Conservation (phyloP, 2,329 filamentous ascomycete species). For the Colletotrichum truncatum region DNA sequence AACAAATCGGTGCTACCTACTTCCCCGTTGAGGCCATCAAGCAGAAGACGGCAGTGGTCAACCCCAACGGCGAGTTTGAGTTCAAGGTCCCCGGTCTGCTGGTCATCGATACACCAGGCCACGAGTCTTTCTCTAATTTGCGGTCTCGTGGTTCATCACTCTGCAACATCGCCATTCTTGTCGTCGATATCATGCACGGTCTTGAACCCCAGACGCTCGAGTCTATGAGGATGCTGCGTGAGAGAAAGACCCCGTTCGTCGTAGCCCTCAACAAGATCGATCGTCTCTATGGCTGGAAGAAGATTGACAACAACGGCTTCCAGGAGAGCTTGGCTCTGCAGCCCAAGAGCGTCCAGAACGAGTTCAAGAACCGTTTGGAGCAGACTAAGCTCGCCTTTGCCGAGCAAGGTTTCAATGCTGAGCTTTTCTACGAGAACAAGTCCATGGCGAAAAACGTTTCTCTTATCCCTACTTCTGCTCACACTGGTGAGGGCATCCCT, state of each 20-base stretch:
- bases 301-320: slow-evolving; percentile 98
- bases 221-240: slow-evolving; percentile 93
- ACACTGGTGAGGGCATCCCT: slow-evolving; percentile 98
- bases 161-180: slow-evolving; percentile 98
- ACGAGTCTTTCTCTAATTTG: slow-evolving; percentile 99
- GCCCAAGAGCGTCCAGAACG: slow-evolving; percentile 91
- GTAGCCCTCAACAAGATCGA: slow-evolving; percentile 99
- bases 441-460: slow-evolving; percentile 94
- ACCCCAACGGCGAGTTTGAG: slow-evolving; percentile 87
- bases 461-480: slow-evolving; percentile 95
- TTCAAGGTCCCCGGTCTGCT: slow-evolving; percentile 98
- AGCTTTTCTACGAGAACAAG: slow-evolving; percentile 98
- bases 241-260: slow-evolving; percentile 96
- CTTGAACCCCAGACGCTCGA: slow-evolving; percentile 96
- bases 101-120: slow-evolving; percentile 97
- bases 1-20: slow-evolving; percentile 99
- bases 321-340: slow-evolving; percentile 89
- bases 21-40: slow-evolving; percentile 94
- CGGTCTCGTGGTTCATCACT: slow-evolving; percentile 96
- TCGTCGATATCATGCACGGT: slow-evolving; percentile 99
- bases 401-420: slow-evolving; percentile 97
- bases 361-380: slow-evolving; percentile 90
- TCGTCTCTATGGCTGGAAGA: slow-evolving; percentile 98
- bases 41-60: slow-evolving; percentile 94
- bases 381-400: slow-evolving; percentile 94